A percentile compares a stretch with the other conserved stretches of the same genome.
Evolutionary conservation across 495 filamentous ascomycete genomes (phyloP).

Genomic region (Thermothielavioides terrestris): DNA sequence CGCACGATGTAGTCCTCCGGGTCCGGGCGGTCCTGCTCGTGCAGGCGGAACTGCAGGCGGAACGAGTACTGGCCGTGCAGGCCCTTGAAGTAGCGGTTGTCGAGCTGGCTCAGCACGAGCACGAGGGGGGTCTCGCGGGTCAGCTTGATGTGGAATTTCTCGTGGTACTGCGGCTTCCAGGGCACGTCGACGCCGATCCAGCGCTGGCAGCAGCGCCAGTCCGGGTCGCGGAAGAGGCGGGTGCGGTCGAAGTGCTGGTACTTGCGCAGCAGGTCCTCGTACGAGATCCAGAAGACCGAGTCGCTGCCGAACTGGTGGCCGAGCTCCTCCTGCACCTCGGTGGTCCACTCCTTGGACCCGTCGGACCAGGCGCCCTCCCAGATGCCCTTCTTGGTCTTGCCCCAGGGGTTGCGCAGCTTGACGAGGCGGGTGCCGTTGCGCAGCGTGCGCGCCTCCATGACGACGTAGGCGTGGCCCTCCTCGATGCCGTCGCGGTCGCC

Average conservation of each 20-base stretch:
- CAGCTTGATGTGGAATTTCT: conserved; percentile 72
- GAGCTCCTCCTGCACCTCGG: conserved; percentile 72
- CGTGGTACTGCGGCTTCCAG: conserved; percentile 82
- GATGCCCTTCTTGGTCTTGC: conserved; percentile 54
- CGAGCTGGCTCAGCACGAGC: conserved; percentile 79
- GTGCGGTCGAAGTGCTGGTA: conserved; percentile 85
- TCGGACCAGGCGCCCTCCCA: conserved; percentile 85
- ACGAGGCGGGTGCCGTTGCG: conserved; percentile 39
- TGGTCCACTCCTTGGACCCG: conserved; percentile 90
- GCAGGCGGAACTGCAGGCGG: conserved; percentile 77
- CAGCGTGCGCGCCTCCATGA: conserved; percentile 66
- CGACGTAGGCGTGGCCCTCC: conserved; percentile 79
- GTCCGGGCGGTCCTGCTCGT: conserved; percentile 55
- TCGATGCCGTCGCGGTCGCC: conserved; percentile 66
- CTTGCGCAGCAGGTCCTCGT: conserved; percentile 75
- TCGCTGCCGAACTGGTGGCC: conserved; percentile 88
- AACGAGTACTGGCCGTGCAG: conserved; percentile 76
- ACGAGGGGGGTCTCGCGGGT: conserved; percentile 63
- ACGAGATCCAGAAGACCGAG: conserved; percentile 64
- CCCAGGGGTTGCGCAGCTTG: conserved; percentile 73
- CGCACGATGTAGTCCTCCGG: conserved; percentile 83
- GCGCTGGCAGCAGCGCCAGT: conserved; percentile 78
- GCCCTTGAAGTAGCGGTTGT: conserved; percentile 78
- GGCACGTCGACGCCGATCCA: conserved; percentile 85
- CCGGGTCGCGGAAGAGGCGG: conserved; percentile 65